phyloP scores from a whole-genome alignment of 163 green algal genomes.

The Botryococcus braunii region DNA sequence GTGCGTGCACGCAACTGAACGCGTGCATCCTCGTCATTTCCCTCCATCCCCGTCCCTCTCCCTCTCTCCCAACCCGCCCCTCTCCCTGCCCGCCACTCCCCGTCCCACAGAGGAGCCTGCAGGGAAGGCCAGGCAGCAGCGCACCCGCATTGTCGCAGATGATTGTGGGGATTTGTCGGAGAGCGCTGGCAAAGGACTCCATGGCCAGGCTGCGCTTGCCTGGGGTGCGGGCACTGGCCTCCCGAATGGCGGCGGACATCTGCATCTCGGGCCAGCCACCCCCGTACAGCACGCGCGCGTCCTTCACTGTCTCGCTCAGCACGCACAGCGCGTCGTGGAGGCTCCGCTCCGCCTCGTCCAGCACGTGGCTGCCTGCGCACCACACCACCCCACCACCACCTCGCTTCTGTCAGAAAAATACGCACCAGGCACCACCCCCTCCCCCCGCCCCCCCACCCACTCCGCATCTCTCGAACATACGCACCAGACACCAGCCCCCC shows the following conservation, averaged over 20 bases:
- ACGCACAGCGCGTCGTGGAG: slow-evolving; percentile 98
- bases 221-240: slow-evolving; percentile 70
- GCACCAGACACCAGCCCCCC: no score
- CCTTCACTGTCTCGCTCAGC: slow-evolving; percentile 69
- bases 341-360: slow-evolving; percentile 94
- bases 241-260: slow-evolving; percentile 62
- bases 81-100: no score
- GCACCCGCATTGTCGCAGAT: slow-evolving; percentile 96
- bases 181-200: slow-evolving; percentile 80
- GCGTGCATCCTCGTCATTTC: no score
- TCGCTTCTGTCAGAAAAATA: no score
- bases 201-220: slow-evolving; percentile 94
- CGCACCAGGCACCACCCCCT: no score
- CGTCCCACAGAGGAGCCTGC: no score
- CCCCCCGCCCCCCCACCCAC: no score
- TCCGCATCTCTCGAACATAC: no score
- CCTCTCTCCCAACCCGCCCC: neutral
- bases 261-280: slow-evolving; percentile 90
- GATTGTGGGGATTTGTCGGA: slow-evolving; percentile 83
- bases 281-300: slow-evolving; percentile 83
- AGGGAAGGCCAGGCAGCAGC: slow-evolving; percentile 13
- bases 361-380: slow-evolving; percentile 67
- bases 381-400: neutral
- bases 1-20: no score
- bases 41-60: no score